These are phyloP conservation scores for Gentiana dahurica DNA, from an alignment of 257 asterid species.

Conservation along the genomic window DNA sequence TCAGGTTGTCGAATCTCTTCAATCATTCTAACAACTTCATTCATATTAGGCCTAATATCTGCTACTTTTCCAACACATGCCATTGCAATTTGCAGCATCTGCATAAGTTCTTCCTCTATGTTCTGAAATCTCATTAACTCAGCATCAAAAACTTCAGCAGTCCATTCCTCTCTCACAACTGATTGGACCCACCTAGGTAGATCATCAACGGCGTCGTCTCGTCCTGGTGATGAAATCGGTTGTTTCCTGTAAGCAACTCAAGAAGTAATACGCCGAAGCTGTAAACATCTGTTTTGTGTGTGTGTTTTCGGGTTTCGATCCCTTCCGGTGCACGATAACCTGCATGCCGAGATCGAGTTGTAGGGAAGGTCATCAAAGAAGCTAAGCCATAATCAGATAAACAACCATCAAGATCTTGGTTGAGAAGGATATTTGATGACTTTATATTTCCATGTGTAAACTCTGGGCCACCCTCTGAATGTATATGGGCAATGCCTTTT, in stretches of 20 bases:
- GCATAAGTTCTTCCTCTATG: constrained; percentile 93
- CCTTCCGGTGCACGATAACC: constrained; percentile 92
- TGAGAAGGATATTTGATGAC: constrained; percentile 72
- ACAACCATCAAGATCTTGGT: constrained; percentile 55
- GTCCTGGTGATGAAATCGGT: constrained; percentile 61
- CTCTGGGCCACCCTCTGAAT: constrained; percentile 66
- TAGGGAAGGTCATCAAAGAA: constrained; percentile 68
- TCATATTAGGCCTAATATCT: constrained; percentile 74
- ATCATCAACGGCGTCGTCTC: constrained; percentile 66
- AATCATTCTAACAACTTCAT: constrained; percentile 77
- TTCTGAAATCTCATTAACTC: constrained; percentile 69
- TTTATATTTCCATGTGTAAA: constrained; percentile 80
- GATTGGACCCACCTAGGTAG: constrained; percentile 97
- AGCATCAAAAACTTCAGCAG: constrained; percentile 87
- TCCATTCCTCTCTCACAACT: constrained; percentile 96
- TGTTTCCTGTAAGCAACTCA: constrained; percentile 86
- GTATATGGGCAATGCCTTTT: constrained; percentile 66
- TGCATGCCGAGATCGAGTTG: constrained; percentile 51
- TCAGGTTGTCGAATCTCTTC: constrained; percentile 72
- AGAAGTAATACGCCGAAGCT: constrained; percentile 88
- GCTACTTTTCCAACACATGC: constrained; percentile 79
- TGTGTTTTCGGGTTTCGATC: constrained; percentile 54
- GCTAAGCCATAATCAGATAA: constrained; percentile 77
- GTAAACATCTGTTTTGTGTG: constrained; percentile 82
- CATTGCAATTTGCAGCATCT: constrained; percentile 92